phyloP scores from a whole-genome alignment of 176 grass and related monocot species.

The Urochloa ruziziensis region DNA sequence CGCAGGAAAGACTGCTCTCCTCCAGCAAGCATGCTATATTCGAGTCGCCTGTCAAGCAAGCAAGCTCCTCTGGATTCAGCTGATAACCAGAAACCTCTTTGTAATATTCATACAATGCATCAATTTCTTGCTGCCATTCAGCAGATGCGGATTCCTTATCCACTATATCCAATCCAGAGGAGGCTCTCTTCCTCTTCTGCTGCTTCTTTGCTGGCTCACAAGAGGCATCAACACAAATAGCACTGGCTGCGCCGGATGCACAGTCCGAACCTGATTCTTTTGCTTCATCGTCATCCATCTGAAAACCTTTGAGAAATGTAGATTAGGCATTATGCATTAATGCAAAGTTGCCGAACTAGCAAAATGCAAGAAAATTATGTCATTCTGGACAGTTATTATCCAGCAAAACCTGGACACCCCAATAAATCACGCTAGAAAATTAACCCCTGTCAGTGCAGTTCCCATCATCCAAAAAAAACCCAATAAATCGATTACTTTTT shows the following conservation, averaged over 20 bases:
- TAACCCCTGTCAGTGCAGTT: not conserved
- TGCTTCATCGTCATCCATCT: conserved; percentile 10
- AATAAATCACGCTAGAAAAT: not conserved
- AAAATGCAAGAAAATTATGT: not conserved
- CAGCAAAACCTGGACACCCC: not conserved
- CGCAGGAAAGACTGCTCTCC: conserved; percentile 43
- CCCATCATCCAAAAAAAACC: not conserved
- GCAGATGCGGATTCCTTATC: not conserved
- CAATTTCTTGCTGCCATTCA: conserved; percentile 12
- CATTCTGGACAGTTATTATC: not conserved
- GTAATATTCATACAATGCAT: conserved; percentile 27
- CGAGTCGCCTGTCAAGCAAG: not conserved
- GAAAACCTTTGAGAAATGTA: not conserved
- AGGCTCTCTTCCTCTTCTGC: conserved; percentile 21
- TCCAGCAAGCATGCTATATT: conserved; percentile 48
- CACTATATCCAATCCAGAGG: not conserved
- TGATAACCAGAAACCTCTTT: conserved; percentile 14
- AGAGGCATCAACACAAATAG: not conserved
- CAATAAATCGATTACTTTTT: not conserved
- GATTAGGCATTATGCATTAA: not conserved
- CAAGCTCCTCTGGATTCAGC: conserved; percentile 4
- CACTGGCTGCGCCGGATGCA: not conserved
- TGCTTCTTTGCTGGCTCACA: not conserved
- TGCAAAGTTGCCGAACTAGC: not conserved
- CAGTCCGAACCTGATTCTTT: not conserved